Percentiles rank a stretch among this genome's conserved stretches.
These are phyloP conservation scores for Candida glucosophila DNA, from an alignment of 1,139 yeast genomes.

Conservation along the genomic window DNA sequence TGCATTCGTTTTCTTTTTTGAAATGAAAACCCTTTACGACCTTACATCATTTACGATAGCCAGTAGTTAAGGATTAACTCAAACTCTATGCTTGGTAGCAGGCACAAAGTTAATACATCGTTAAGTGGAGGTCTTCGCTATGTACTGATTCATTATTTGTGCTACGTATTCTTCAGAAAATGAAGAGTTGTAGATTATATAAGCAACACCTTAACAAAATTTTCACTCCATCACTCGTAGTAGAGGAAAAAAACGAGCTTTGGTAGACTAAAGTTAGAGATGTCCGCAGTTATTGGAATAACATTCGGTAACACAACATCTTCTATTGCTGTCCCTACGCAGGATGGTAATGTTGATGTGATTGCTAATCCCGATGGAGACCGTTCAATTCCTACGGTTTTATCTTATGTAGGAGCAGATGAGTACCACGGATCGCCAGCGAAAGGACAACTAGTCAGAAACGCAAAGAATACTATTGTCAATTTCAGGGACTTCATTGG, in stretches of 20 bases:
- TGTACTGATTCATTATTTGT: too few species aligned
- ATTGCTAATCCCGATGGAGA: conserved; percentile 99
- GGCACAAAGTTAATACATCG: too few species aligned
- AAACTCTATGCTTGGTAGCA: too few species aligned
- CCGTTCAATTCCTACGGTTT: conserved; percentile 88
- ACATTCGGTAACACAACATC: conserved; percentile 96
- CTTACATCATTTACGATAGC: background rate
- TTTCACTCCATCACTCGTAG: too few species aligned
- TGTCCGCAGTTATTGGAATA: conserved; percentile 74
- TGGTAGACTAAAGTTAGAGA: conserved; percentile 4
- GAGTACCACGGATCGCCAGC: conserved; percentile 99
- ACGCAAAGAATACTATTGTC: conserved; percentile 77
- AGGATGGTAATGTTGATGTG: conserved; percentile 89
- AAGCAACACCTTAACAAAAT: conserved; percentile 3
- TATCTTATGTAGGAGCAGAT: conserved; percentile 87
- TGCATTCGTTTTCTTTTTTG: conserved; percentile 8
- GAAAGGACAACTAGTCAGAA: conserved; percentile 82
- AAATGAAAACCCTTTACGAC: background rate
- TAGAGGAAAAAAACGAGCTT: conserved; percentile 1
- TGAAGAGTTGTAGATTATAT: background rate
- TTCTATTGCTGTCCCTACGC: conserved; percentile 82
- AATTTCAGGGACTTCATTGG: conserved; percentile 95
- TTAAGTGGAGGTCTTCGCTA: too few species aligned
- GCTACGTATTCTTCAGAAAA: too few species aligned
- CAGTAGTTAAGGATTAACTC: too few species aligned